A percentile compares a stretch with the other conserved stretches of the same genome.
phyloP scores from a whole-genome alignment of 2,329 filamentous ascomycete species.

The Zymoseptoria brevis region DNA sequence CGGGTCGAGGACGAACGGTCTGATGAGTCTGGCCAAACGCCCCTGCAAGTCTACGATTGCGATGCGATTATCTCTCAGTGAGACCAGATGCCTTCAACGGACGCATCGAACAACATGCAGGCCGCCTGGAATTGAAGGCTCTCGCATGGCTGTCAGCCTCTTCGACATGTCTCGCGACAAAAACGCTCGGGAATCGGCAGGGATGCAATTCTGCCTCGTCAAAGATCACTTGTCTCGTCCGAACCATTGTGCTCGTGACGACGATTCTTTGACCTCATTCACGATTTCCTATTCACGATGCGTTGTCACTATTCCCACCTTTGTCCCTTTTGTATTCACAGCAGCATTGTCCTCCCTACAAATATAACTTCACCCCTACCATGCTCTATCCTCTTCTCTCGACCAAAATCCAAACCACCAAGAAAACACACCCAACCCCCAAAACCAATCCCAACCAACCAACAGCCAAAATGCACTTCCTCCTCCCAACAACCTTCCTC shows the following conservation, averaged over 20 bases:
- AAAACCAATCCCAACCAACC: not conserved
- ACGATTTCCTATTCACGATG: not conserved
- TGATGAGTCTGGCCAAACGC: too few species aligned
- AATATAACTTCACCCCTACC: not conserved
- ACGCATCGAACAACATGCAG: too few species aligned
- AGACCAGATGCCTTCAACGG: too few species aligned
- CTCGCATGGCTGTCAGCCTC: too few species aligned
- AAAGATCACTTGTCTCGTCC: not conserved
- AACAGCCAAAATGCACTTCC: not conserved
- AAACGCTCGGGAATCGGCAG: too few species aligned
- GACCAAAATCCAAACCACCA: not conserved
- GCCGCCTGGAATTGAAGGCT: too few species aligned
- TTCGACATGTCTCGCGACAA: too few species aligned
- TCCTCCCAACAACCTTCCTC: conserved; percentile 3
- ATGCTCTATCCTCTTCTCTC: not conserved
- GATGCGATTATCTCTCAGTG: too few species aligned
- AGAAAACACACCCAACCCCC: not conserved
- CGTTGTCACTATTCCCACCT: not conserved
- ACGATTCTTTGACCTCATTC: not conserved
- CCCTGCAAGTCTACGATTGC: too few species aligned
- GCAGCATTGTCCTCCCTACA: not conserved
- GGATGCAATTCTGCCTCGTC: not conserved
- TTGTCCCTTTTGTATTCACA: not conserved
- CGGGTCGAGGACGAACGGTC: not conserved
- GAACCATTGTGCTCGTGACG: not conserved